These are phyloP conservation scores for Zymoseptoria pseudotritici DNA, from an alignment of 2,329 filamentous ascomycete species.

Conservation along the genomic window DNA sequence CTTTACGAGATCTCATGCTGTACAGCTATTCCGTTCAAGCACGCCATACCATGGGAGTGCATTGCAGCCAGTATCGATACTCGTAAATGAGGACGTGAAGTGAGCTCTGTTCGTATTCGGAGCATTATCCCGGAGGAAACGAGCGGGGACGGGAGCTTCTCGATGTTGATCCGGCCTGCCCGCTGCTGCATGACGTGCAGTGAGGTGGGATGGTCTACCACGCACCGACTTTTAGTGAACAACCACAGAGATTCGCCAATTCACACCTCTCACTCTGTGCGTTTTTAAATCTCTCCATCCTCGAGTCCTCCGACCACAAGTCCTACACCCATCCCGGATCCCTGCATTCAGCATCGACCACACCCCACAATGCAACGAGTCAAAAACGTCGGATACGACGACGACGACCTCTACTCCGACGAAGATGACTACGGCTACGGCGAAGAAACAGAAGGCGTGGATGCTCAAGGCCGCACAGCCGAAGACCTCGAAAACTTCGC, in stretches of 20 bases:
- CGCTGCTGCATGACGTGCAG: not conserved
- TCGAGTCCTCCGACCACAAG: not conserved
- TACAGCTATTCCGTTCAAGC: not conserved
- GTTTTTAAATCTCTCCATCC: not conserved
- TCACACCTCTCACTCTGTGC: not conserved
- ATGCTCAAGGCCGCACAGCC: slow-evolving; percentile 30
- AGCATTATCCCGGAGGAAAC: not conserved
- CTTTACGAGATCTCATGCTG: too few species aligned
- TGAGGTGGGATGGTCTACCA: not conserved
- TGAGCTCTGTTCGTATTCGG: not conserved
- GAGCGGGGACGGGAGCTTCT: not conserved
- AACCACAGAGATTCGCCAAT: not conserved
- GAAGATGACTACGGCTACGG: slow-evolving; percentile 39
- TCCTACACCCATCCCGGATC: not conserved
- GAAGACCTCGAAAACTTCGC: slow-evolving; percentile 33
- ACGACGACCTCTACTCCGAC: slow-evolving; percentile 47
- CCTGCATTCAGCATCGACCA: not conserved
- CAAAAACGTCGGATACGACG: slow-evolving; percentile 42
- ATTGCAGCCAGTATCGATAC: too few species aligned
- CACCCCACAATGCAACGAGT: slow-evolving; percentile 34
- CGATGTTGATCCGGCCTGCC: not conserved
- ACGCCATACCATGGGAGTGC: too few species aligned
- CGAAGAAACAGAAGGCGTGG: slow-evolving; percentile 27
- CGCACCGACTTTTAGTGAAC: not conserved
- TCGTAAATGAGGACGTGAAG: not conserved